A percentile compares a stretch with the other conserved stretches of the same genome.
These are phyloP conservation scores for Aphanocladium album DNA, from an alignment of 2,329 filamentous ascomycete species.

Conservation along the genomic window DNA sequence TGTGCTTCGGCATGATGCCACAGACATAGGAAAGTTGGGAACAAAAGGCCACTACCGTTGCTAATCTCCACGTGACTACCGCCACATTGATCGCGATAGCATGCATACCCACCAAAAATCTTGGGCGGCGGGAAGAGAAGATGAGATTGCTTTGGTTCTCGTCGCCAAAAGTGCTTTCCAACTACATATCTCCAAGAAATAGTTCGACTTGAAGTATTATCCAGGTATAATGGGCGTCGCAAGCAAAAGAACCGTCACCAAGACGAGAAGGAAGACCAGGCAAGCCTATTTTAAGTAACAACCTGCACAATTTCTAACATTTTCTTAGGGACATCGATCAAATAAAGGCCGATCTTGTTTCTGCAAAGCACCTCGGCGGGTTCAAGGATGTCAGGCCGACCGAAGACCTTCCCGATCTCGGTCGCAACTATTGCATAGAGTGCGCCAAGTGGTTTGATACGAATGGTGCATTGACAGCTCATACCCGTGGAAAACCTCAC, in stretches of 20 bases:
- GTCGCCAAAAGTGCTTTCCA: not conserved
- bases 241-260: slow-evolving; percentile 62
- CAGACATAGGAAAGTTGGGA: no score
- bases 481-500: slow-evolving; percentile 85
- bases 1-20: no score
- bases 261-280: slow-evolving; percentile 69
- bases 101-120: slow-evolving; percentile 4
- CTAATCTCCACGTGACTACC: not conserved
- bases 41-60: not conserved
- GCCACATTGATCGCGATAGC: not conserved
- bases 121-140: not conserved
- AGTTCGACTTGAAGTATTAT: not conserved
- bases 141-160: not conserved
- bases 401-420: slow-evolving; percentile 85
- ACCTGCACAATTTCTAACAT: not conserved
- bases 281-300: slow-evolving; percentile 27
- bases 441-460: slow-evolving; percentile 97
- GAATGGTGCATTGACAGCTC: slow-evolving; percentile 67
- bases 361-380: slow-evolving; percentile 72
- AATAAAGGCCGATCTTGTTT: slow-evolving; percentile 75
- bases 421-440: slow-evolving; percentile 81
- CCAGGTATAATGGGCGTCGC: slow-evolving; percentile 58
- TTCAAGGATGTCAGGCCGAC: slow-evolving; percentile 73
- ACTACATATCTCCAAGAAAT: not conserved
- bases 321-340: slow-evolving; percentile 81